Evolutionary conservation across 129 eudicot genomes (phyloP), one percentile per base, ranked within the genome.

Genomic region (Lactuca sativa): DNA sequence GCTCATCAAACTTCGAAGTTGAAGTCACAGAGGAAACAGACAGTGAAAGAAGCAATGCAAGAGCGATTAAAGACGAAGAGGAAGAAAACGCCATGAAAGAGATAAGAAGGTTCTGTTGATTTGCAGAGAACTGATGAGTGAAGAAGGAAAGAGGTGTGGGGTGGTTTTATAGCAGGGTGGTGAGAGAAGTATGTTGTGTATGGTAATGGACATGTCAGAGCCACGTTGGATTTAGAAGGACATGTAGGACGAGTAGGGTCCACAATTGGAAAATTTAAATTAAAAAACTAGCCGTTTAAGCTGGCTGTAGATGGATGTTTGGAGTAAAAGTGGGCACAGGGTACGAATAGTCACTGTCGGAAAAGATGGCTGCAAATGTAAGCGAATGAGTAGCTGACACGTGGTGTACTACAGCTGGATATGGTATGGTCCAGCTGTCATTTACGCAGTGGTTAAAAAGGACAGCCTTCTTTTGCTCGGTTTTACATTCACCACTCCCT

Each of bases 1-100:
- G 66, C 17, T 95, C 74, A 62, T 87, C 87, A 57, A 95, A 95
- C 55, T 64, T 83, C 9, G 99, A 72, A 47, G 73, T 82, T n/a
- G 86, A 48, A 70, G 18, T 62, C 8, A 9, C 81, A 53, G 16
- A 52, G 56, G 4, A 49, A 53, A 67, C 16, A 25, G 17, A 59
- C 6, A 60, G 15, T 53, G 79, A 36, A 13, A 57, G 55, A 37
- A 56, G 36, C 8, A 79, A 47, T 9, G 62, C 61, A 25, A 59
- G 2, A 54, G 25, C 25, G 1, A 31, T 0, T 10, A 15, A 13
- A 41, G 81, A 71, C 7, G 47, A 59, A 1, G 59, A 70, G 9
- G 66, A 70, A 32, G 66, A 70, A 44, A 44, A 68, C 14, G 66
- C 66, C 79, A 75, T 75, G 32, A 5, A 6, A 32, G 2, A 12